Conservation (phyloP, 2,329 filamentous ascomycete species). For the Aspergillus versicolor region DNA sequence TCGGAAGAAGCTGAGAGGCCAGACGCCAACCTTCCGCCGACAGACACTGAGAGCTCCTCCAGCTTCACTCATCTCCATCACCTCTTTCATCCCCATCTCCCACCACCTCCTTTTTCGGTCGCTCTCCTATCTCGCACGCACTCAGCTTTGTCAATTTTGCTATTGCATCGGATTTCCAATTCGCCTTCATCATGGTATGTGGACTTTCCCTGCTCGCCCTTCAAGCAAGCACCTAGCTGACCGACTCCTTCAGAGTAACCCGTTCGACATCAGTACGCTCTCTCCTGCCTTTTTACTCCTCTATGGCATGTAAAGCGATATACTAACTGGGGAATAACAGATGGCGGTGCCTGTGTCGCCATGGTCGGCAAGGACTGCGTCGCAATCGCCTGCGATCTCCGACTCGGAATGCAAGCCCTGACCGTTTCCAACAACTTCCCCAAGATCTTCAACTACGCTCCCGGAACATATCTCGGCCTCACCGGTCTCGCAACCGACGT, state of each 20-base stretch:
- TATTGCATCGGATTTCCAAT: conserved; percentile 15
- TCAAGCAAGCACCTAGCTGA: conserved; percentile 31
- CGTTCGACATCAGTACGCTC: conserved; percentile 87
- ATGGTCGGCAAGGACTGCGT: conserved; percentile 99
- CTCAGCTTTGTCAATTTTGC: conserved; percentile 2
- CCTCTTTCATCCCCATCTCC: conserved; percentile 15
- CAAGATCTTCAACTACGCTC: conserved; percentile 96
- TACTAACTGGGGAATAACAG: conserved; percentile 35
- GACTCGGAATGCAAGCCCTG: conserved; percentile 91
- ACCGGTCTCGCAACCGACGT: conserved; percentile 97
- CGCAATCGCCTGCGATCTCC: conserved; percentile 97
- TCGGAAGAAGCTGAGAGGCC: conserved; percentile 27
- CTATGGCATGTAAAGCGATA: not conserved
- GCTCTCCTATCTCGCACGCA: conserved; percentile 3
- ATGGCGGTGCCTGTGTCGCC: conserved; percentile 92
- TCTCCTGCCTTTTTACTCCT: conserved; percentile 11
- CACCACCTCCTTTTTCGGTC: conserved; percentile 5
- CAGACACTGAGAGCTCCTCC: conserved; percentile 19
- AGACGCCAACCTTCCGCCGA: not conserved
- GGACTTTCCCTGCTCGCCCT: conserved; percentile 8
- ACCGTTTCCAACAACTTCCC: conserved; percentile 99
- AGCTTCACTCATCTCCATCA: conserved; percentile 16
- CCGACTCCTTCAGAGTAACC: conserved; percentile 65
- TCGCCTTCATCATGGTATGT: conserved; percentile 32
- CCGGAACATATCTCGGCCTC: conserved; percentile 87